Base-by-base conservation (phyloP, 257 asterid species). In the Prunella vulgaris region DNA sequence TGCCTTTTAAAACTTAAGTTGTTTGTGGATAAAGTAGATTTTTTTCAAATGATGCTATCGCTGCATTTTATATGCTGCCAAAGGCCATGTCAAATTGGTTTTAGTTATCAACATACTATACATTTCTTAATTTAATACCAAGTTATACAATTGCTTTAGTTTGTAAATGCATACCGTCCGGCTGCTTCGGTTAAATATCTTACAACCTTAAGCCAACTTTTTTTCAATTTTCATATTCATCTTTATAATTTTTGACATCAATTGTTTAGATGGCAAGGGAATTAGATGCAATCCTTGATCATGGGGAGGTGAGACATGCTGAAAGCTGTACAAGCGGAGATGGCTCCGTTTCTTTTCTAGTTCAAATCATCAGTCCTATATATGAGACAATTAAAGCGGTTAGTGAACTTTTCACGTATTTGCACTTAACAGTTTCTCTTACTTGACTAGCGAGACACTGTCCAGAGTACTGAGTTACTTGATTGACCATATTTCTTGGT, bases 221-320 rank as follows among this genome's bases (percentile, higher is more conserved):
- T 25, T 58, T 35, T 32, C 64, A 53, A 52, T 71, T n/a, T 59
- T 69, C 68, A 42, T 37, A 58, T 63, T 77, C 20, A 37, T 71
- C 54, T 14, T 60, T 28, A 30, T 22, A 18, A 27, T 25, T 77
- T 51, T 69, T 77, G 40, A 44, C 64, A 22, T 81, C 77, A 68
- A 67, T 73, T 73, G 30, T 79, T 71, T 82, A 93, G 99, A 91
- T 93, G 97, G 99, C 99, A 66, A 85, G 82, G 83, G 99, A 90
- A 35, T 79, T 93, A 66, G 97, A 93, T 80, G 86, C 90, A 53
- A 83, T 74, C 70, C 82, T 93, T 78, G 99, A 93, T 80, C 96
- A 74, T 51, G 97, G 96, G 66, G 96, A 83, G 82, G 96, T 82
- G 57, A 79, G 64, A 46, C 94, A 71, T 53, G 87, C 96, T 70